These are phyloP conservation scores for Phytophthora citrophthora DNA, from an alignment of 352 stramenopile species.

Conservation along the genomic window DNA sequence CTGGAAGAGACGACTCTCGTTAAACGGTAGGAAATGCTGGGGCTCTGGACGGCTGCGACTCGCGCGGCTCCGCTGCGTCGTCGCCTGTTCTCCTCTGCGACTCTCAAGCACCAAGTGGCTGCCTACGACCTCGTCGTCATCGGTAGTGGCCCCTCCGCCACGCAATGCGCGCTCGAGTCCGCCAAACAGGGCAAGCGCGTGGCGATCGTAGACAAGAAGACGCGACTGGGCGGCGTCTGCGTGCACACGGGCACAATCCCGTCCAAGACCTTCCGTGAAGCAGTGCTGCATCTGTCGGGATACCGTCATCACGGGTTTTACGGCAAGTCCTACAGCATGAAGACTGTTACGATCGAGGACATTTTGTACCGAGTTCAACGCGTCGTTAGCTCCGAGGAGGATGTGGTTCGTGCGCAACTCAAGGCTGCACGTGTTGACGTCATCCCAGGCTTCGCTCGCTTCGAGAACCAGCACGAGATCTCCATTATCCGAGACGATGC, in stretches of 20 bases:
- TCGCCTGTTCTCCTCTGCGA: slow-evolving; percentile 13
- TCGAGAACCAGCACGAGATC: slow-evolving; percentile 80
- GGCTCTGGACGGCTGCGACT: slow-evolving; percentile 21
- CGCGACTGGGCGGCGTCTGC: slow-evolving; percentile 72
- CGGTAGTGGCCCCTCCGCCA: slow-evolving; percentile 83
- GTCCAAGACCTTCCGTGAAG: slow-evolving; percentile 92
- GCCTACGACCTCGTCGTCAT: slow-evolving; percentile 90
- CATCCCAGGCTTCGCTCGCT: slow-evolving; percentile 74
- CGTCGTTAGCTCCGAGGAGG: slow-evolving; percentile 77
- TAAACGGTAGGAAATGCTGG: slow-evolving; percentile 16
- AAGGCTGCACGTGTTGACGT: slow-evolving; percentile 78
- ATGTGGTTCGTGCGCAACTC: slow-evolving; percentile 85
- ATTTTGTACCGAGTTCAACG: slow-evolving; percentile 84
- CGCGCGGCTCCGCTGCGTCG: slow-evolving; percentile 2
- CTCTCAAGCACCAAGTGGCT: slow-evolving; percentile 49
- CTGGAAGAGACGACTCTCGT: background rate
- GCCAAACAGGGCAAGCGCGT: slow-evolving; percentile 84
- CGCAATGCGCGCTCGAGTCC: slow-evolving; percentile 88
- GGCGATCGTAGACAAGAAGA: slow-evolving; percentile 78
- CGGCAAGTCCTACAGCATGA: slow-evolving; percentile 86
- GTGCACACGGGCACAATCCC: slow-evolving; percentile 89
- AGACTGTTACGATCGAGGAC: slow-evolving; percentile 85
- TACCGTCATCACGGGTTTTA: slow-evolving; percentile 91
- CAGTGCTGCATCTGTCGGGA: slow-evolving; percentile 90
- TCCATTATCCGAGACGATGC: slow-evolving; percentile 59